Base-by-base conservation (phyloP, 805 yeast genomes). In the Isabelozyma gotoi region DNA sequence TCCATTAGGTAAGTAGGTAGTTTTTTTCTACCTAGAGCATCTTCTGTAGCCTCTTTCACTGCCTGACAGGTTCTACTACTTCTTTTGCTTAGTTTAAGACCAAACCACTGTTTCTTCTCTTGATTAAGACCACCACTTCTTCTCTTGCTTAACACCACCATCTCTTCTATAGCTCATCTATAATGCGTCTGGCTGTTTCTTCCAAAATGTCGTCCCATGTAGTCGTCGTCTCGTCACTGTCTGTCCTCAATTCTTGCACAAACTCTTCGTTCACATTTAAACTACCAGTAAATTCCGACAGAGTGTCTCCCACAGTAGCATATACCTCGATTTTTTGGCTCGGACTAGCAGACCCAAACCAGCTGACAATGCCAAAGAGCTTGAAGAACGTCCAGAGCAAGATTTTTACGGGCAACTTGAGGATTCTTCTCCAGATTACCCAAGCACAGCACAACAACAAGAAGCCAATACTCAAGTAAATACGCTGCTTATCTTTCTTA, bases 371-470 rank as follows among this genome's bases (percentile, higher is more conserved):
- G 17, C 61, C 45, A 42, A 75, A 59, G 2, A 66, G 45, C 52
- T 69, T 73, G 44, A 74, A 58, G 7, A 74, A 29, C 1, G 78
- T 52, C 84, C 82, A 78, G 17, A 78, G 36, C 21, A 76, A 42
- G 19, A 78, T 50, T 41, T 53, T 54, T 2, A 75, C 63, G 0
- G 84, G 82, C 29, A 65, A 57, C 35, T 68, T 63, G 33, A 78
- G 56, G 2, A 78, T 60, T 50, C 84, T 62, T 44, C 73, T 62
- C 75, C 79, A 78, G 1, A 77, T 40, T 7, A 78, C 74, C 78
- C 80, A 77, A 5, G 62, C 54, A 45, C 79, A 71, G 33, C 77
- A 76, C 1, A 68, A 43, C 18, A 67, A 44, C 42, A 78, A 71
- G 45, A 78, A 73, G 14, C 72, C 76, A 4, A 77, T 45, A 19